A percentile compares a stretch with the other conserved stretches of the same genome.
phyloP scores from a whole-genome alignment of 2,329 filamentous ascomycete species.

The Ceratocystis destructans region DNA sequence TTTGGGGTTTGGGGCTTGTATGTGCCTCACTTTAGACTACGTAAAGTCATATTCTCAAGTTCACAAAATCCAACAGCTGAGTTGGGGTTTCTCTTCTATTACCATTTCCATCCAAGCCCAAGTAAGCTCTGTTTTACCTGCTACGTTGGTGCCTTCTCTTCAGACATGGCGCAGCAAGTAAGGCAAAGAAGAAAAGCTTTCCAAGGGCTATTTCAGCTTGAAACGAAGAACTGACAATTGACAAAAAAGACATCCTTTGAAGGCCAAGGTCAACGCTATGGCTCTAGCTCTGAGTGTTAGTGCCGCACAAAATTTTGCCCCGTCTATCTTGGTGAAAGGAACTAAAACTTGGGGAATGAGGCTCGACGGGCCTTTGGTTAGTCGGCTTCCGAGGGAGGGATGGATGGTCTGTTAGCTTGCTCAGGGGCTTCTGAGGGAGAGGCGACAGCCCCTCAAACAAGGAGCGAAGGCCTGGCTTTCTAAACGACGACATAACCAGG shows the following conservation, averaged over 20 bases:
- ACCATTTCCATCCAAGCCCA: neutral
- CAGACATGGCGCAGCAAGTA: neutral
- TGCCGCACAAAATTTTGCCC: neutral
- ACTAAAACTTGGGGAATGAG: neutral
- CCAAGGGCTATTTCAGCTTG: neutral
- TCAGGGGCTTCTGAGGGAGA: neutral
- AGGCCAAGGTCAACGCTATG: neutral
- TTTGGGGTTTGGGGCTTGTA: neutral
- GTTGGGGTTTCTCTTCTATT: too few species aligned
- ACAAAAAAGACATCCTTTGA: neutral
- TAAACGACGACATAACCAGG: neutral
- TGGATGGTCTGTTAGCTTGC: neutral
- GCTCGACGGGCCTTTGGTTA: too few species aligned
- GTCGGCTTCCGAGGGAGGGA: too few species aligned
- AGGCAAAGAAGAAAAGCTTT: neutral
- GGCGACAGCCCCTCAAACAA: too few species aligned
- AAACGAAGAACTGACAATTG: neutral
- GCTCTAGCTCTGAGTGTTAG: neutral
- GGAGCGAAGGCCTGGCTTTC: too few species aligned
- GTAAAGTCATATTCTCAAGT: too few species aligned
- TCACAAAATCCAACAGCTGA: too few species aligned
- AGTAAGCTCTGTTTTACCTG: neutral
- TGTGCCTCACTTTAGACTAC: neutral
- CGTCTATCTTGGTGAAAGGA: neutral
- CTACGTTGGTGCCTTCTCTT: neutral